phyloP scores from a whole-genome alignment of 257 asterid species.

The Rauvolfia tetraphylla region DNA sequence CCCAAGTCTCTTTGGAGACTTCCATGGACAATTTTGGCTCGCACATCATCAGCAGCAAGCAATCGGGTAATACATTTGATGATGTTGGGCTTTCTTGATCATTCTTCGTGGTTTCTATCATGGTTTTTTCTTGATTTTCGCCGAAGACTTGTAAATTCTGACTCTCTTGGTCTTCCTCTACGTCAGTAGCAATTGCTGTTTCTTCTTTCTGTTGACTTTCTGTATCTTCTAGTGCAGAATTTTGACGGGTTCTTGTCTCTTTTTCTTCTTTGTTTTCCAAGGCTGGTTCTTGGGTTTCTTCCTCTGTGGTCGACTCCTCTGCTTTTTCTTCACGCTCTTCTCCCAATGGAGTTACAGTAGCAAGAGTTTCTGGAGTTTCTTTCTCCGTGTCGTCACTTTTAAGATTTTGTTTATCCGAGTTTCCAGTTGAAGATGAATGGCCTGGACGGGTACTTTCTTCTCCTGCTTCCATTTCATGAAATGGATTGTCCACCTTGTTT shows the following conservation, averaged over 20 bases:
- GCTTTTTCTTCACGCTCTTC: slow-evolving; percentile 20
- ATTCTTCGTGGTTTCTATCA: slow-evolving; percentile 5
- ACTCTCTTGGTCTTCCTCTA: neutral
- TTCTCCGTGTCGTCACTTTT: slow-evolving; percentile 23
- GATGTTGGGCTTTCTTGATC: slow-evolving; percentile 22
- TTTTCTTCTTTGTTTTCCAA: slow-evolving; percentile 10
- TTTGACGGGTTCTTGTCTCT: neutral
- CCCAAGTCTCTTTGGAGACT: slow-evolving; percentile 97
- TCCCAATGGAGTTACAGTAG: slow-evolving; percentile 12
- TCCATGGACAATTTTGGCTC: slow-evolving; percentile 98
- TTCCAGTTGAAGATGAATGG: slow-evolving; percentile 31
- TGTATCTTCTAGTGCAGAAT: slow-evolving; percentile 12
- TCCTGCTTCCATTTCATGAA: slow-evolving; percentile 28
- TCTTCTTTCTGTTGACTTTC: slow-evolving; percentile 7
- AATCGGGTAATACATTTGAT: slow-evolving; percentile 55
- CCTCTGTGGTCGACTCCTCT: slow-evolving; percentile 16
- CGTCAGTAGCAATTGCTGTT: slow-evolving; percentile 9
- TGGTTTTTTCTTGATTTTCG: slow-evolving; percentile 15
- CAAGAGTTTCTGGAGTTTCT: slow-evolving; percentile 19
- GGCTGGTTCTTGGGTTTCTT: slow-evolving; percentile 3
- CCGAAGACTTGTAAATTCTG: neutral
- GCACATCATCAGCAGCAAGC: slow-evolving; percentile 90
- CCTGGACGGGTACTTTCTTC: slow-evolving; percentile 13
- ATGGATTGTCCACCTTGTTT: slow-evolving; percentile 24
- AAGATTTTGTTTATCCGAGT: neutral